Evolutionary conservation across 495 filamentous ascomycete genomes (phyloP).

Genomic region (Xanthoparmelia taractica): DNA sequence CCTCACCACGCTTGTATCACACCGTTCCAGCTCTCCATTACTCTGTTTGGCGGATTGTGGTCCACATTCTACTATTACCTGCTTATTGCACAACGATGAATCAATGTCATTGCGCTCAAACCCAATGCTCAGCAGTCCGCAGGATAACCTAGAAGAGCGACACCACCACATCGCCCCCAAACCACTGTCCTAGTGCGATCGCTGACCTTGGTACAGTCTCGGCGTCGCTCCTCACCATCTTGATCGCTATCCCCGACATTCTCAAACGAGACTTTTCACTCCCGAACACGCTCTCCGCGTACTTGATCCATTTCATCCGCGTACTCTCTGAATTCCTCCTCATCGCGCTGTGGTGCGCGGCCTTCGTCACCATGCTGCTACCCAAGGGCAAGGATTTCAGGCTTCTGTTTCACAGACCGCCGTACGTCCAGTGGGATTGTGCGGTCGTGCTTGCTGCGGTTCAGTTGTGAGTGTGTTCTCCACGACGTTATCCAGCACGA

Average conservation of each 20-base stretch:
- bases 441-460: constrained; percentile 14
- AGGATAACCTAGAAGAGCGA: not conserved
- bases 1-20: not conserved
- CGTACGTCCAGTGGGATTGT: constrained; percentile 17
- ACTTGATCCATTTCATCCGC: constrained; percentile 7
- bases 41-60: not conserved
- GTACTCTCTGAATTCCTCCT: constrained; percentile 7
- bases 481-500: not conserved
- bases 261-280: not conserved
- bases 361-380: constrained; percentile 17
- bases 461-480: constrained; percentile 10
- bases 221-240: constrained; percentile 1
- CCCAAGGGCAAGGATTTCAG: constrained; percentile 24
- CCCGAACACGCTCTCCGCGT: not conserved
- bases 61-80: not conserved
- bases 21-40: not conserved
- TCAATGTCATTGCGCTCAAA: not conserved
- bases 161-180: not conserved
- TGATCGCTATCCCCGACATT: constrained; percentile 2
- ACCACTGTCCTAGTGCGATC: not conserved
- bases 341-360: constrained; percentile 11
- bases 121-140: not conserved
- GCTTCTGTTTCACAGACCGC: constrained; percentile 17
- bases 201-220: not conserved
- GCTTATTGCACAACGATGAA: not conserved